Evolutionary conservation across 352 stramenopile species (phyloP), one percentile per base, ranked within the genome.

Genomic region (Bremia lactucae): DNA sequence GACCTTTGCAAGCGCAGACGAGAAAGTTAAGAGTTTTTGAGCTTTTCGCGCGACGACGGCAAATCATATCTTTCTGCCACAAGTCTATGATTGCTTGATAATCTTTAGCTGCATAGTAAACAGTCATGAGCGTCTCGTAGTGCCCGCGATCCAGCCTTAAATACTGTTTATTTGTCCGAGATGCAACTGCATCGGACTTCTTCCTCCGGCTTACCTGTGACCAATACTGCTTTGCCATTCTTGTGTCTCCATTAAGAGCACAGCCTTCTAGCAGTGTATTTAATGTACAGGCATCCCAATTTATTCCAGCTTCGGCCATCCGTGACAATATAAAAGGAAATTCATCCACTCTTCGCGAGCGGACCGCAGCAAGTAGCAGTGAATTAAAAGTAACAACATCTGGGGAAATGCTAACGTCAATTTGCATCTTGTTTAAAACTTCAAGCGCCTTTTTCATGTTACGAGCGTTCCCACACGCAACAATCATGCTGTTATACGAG

Each of bases 401-500:
- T 0, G 77, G 77, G 24, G 36, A 31, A 26, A 83, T 31, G 6
- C 11, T 53, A 20, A 46, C 46, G 10, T 49, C 31, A 3, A 36
- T 34, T 19, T 55, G 52, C 54, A 90, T 72, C 6, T 41, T 48
- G 15, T 72, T 45, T 24, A 73, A 89, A 2, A 84, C 49, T 7
- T 59, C 39, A 23, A 90, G 47, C 42, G 73, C 76, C 26, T 82
- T 61, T 19, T 87, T 70, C 55, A 86, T 65, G 21, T 70, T 62
- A 33, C 59, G 42, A 36, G 66, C 50, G 45, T 88, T 87, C 26
- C 69, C 75, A 49, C 70, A 87, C n/a, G 80, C 75, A 6, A 73
- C 80, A 49, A 93, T 87, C 63, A 90, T 81, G 36, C 72, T 78
- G 49, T 90, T 90, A 61, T 70, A 88, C 10, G 71, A 82, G 52